These are phyloP conservation scores for Ascodesmis nigricans DNA, from an alignment of 495 filamentous ascomycete genomes.

Conservation along the genomic window DNA sequence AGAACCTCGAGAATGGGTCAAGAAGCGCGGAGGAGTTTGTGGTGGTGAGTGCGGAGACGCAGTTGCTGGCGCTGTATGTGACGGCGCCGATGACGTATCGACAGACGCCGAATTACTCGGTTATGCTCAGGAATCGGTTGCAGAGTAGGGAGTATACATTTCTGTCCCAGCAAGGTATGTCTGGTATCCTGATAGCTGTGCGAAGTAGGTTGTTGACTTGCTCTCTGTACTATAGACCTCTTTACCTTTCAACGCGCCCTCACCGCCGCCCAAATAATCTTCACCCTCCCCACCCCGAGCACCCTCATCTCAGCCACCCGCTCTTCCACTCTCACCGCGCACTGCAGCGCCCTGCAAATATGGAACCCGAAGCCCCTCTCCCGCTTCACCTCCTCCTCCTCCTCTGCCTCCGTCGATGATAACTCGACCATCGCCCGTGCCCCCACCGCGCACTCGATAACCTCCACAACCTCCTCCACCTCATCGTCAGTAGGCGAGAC, in stretches of 20 bases:
- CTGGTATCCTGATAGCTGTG: background rate
- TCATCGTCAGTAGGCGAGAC: too few relatives aligned
- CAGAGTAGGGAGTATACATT: constrained; percentile 2
- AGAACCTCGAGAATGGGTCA: background rate
- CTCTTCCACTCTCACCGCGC: too few relatives aligned
- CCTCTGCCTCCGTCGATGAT: too few relatives aligned
- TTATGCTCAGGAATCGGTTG: background rate
- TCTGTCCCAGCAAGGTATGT: background rate
- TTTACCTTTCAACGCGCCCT: constrained; percentile 1
- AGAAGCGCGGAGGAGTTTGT: constrained; percentile 1
- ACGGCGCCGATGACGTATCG: background rate
- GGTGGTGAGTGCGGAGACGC: constrained; percentile 1
- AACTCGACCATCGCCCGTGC: too few relatives aligned
- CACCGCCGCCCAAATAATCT: background rate
- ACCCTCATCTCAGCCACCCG: too few relatives aligned
- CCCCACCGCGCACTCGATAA: too few relatives aligned
- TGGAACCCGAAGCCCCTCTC: too few relatives aligned
- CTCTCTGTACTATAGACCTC: background rate
- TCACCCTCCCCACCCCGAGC: too few relatives aligned
- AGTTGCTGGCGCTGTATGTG: constrained; percentile 2
- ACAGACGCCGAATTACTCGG: background rate
- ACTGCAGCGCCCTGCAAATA: too few relatives aligned
- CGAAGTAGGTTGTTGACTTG: background rate
- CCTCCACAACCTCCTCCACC: too few relatives aligned
- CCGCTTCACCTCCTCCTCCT: too few relatives aligned